These are phyloP conservation scores for Chaetomidium leptoderma DNA, from an alignment of 495 filamentous ascomycete species.

Conservation along the genomic window DNA sequence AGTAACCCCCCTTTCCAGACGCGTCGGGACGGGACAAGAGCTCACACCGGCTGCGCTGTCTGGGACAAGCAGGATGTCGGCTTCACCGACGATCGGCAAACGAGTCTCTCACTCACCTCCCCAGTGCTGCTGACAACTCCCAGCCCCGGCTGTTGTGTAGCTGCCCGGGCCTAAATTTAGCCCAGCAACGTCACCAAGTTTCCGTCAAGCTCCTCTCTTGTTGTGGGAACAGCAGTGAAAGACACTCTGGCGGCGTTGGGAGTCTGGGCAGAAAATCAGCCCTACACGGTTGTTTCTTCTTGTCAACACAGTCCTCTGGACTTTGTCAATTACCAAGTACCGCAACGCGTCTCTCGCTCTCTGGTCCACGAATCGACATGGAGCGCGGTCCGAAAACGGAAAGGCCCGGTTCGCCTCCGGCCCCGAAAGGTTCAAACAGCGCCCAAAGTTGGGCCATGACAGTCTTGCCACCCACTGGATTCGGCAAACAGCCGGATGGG, in stretches of 20 bases:
- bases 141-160: conserved; percentile 18
- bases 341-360: not conserved
- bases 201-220: not conserved
- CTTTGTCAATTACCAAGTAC: not conserved
- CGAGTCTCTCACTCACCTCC: not conserved
- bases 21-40: not conserved
- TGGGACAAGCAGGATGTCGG: conserved; percentile 9
- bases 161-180: conserved; percentile 31
- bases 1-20: not conserved
- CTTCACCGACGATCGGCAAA: conserved; percentile 23
- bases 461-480: not conserved
- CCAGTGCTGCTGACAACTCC: conserved; percentile 6
- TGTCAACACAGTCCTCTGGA: too few relatives aligned
- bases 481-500: conserved; percentile 21
- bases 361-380: not conserved
- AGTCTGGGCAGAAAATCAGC: not conserved
- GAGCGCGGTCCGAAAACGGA: not conserved
- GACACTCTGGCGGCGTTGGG: not conserved
- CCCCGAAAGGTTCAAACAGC: not conserved
- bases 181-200: conserved; percentile 29
- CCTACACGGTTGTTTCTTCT: not conserved
- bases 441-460: not conserved
- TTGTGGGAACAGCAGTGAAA: conserved; percentile 9
- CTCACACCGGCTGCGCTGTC: conserved; percentile 10
- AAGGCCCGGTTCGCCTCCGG: not conserved